Base-by-base conservation (phyloP, 129 eudicot genomes). In the Chrysanthemum seticuspe region DNA sequence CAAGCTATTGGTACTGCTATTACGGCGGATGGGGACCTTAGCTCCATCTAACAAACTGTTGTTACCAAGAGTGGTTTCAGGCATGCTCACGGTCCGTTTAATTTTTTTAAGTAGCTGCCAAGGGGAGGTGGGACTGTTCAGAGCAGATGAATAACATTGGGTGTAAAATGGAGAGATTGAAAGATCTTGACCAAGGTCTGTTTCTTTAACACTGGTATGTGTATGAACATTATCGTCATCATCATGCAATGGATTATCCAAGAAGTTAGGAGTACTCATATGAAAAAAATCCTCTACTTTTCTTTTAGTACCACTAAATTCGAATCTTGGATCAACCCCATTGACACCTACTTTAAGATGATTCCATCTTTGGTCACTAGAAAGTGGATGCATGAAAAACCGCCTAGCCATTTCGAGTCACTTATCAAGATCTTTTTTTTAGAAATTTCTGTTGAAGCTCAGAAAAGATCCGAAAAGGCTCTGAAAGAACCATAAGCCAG, bases 401-500 rank as follows among this genome's bases (percentile, higher is more conserved):
- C 65, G 53, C 59, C 60, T 74, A 65, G 78, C 75, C 89, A 85
- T 81, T 31, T 61, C 55, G 5, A 76, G 60, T 56, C 50, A 34
- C 47, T 57, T 57, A 23, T 74, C 63, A 57, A 71, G 70, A 29
- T 51, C 27, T 40, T 64, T 64, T 40, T 3, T 71, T 64, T 44
- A 55, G 53, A 71, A 36, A 58, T 58, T 71, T 67, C 16, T 56
- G 15, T 51, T 31, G 51, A 73, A 40, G 47, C 6, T 40, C 47
- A 40, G 47, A 40, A 40, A 67, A 53, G 72, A 66, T 75, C 72
- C 67, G 68, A 77, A 70, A 62, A 62, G 75, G 80, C 83, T 78
- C 84, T 76, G 88, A 84, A 84, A 84, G 69, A 77, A 74, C 80
- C 86, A 76, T 78, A 78, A 67, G 75, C 78, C 71, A 51, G 64